Conservation (phyloP, 345 rosid genomes). For the Brassica napus region Da-Ae NC_063435.1:10921501-10922000, state of each 20-base stretch:
- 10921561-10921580: background rate
- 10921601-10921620: conserved; percentile 84
- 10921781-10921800: background rate
- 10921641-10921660: conserved; percentile 69
- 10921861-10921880: conserved; percentile 65
- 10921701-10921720: conserved; percentile 56
- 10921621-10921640: conserved; percentile 61
- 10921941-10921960: background rate
- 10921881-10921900: background rate
- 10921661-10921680: conserved; percentile 90
- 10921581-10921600: background rate
- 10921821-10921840: conserved; percentile 72
- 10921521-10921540: background rate
- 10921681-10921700: conserved; percentile 78
- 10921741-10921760: background rate
- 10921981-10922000: conserved; percentile 49
- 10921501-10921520: conserved; percentile 48
- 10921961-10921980: background rate
- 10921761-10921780: background rate
- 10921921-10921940: conserved; percentile 2
- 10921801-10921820: background rate
- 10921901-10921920: background rate
- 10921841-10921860: conserved; percentile 75
- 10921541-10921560: background rate
- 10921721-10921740: background rate